These are phyloP conservation scores for Aspergillus ostianus DNA, from an alignment of 495 filamentous ascomycete genomes.

Conservation along the genomic window DNA sequence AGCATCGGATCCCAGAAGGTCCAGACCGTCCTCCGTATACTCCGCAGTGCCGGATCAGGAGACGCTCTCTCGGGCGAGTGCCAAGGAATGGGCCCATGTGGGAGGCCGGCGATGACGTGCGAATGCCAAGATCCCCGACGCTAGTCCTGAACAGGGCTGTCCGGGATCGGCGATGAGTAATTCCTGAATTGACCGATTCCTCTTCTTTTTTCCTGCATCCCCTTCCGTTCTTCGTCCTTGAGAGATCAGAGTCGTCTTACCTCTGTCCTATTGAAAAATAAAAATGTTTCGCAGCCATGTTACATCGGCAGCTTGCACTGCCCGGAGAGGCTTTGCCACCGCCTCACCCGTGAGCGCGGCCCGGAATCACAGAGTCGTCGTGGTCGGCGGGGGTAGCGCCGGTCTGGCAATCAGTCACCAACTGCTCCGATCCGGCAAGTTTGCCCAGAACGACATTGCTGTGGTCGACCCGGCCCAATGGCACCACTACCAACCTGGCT, in stretches of 20 bases:
- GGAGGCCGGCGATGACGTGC: neutral
- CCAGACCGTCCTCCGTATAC: no score
- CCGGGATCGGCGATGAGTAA: neutral
- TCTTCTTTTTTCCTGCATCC: neutral
- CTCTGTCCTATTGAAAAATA: no score
- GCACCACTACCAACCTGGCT: slow-evolving; percentile 72
- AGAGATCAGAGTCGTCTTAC: no score
- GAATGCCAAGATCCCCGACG: no score
- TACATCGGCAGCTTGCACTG: slow-evolving; percentile 8
- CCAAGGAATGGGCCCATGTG: no score
- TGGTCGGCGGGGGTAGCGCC: slow-evolving; percentile 62
- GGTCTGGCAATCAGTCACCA: slow-evolving; percentile 63
- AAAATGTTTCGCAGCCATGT: slow-evolving; percentile 16
- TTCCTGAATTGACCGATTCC: no score
- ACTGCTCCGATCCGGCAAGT: slow-evolving; percentile 54
- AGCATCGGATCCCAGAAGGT: no score
- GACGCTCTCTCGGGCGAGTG: neutral
- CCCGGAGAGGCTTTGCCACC: slow-evolving; percentile 36
- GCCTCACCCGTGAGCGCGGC: slow-evolving; percentile 36
- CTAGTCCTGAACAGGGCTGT: no score
- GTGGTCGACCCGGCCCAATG: slow-evolving; percentile 61
- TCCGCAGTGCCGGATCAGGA: no score
- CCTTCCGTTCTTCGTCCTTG: neutral
- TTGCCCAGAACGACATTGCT: slow-evolving; percentile 61
- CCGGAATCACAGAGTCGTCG: slow-evolving; percentile 59